Evolutionary conservation across 2,329 filamentous ascomycete species (phyloP).

Genomic region (Calonectria henricotiae): DNA sequence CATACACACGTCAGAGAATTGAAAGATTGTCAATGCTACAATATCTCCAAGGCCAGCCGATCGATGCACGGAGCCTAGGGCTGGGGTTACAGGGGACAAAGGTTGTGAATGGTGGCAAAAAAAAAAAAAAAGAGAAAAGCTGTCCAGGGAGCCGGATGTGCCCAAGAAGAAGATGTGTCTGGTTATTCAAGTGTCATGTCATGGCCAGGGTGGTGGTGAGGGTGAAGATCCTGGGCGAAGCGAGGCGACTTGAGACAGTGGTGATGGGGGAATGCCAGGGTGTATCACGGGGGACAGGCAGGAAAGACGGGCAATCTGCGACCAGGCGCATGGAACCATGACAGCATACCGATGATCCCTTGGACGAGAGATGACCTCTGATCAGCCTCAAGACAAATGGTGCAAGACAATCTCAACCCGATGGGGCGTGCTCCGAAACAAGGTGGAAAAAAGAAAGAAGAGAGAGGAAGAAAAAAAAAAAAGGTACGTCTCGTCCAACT

Average conservation of each 20-base stretch:
- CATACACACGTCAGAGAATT: conserved; percentile 12
- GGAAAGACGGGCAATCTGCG: conserved; percentile 13
- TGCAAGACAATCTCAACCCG: conserved; percentile 29
- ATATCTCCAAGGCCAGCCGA: conserved; percentile 24
- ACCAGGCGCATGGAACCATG: conserved; percentile 16
- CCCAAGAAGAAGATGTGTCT: neutral
- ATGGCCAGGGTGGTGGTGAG: conserved; percentile 2
- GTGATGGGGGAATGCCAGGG: neutral
- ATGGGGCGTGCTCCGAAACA: conserved; percentile 18
- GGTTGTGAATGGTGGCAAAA: neutral
- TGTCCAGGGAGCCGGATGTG: neutral
- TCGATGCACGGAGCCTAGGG: conserved; percentile 27
- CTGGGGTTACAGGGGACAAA: neutral
- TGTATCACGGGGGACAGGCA: conserved; percentile 20
- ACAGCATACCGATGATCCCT: conserved; percentile 24
- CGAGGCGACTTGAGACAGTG: conserved; percentile 19
- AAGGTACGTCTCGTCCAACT: conserved; percentile 4
- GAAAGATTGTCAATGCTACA: conserved; percentile 20
- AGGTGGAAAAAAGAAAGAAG: neutral
- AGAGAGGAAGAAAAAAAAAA: neutral
- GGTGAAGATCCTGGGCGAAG: neutral
- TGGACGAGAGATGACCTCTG: conserved; percentile 2
- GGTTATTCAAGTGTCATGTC: conserved; percentile 25
- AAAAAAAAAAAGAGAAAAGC: too few species aligned
- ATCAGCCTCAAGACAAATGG: conserved; percentile 23